Conservation (phyloP, 441 rosid genomes). For the Croton setiger region DNA sequence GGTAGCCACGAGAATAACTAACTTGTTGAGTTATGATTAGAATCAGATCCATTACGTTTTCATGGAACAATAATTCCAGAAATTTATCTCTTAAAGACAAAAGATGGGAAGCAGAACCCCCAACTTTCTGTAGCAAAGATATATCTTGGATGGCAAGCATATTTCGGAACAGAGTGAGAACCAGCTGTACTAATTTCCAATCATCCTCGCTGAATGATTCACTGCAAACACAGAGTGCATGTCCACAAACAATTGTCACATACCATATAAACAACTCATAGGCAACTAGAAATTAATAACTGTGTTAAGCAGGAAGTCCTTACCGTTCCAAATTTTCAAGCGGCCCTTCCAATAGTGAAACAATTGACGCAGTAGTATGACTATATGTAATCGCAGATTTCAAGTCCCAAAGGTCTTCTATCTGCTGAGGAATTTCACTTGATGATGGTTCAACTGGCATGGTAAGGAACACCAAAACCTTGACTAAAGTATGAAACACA, state of each 20-base stretch:
- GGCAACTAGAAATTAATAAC: background rate
- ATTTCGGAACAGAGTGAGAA: conserved; percentile 81
- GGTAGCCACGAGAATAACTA: conserved; percentile 46
- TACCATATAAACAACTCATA: conserved; percentile 1
- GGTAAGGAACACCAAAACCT: conserved; percentile 90
- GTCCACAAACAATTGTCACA: conserved; percentile 1
- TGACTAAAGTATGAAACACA: conserved; percentile 46
- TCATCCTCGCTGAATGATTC: conserved; percentile 82
- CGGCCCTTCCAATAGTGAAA: conserved; percentile 78
- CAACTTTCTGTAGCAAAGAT: conserved; percentile 63
- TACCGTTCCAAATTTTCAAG: conserved; percentile 80
- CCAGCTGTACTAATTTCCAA: conserved; percentile 96
- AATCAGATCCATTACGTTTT: conserved; percentile 81
- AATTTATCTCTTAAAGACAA: conserved; percentile 77
- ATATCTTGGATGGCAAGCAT: conserved; percentile 82
- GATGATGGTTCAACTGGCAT: conserved; percentile 90
- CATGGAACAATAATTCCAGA: conserved; percentile 71
- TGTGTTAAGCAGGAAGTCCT: conserved; percentile 6
- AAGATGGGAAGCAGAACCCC: conserved; percentile 59
- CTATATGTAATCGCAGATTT: conserved; percentile 71
- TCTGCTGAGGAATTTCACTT: conserved; percentile 65
- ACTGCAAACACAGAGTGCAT: conserved; percentile 34
- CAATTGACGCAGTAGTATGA: conserved; percentile 61
- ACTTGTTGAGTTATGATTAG: conserved; percentile 68
- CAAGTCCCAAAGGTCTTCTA: conserved; percentile 79